These are phyloP conservation scores for Mycena sp. DNA, from an alignment of 1,284 basidiomycete genomes.

Conservation along the genomic window DNA sequence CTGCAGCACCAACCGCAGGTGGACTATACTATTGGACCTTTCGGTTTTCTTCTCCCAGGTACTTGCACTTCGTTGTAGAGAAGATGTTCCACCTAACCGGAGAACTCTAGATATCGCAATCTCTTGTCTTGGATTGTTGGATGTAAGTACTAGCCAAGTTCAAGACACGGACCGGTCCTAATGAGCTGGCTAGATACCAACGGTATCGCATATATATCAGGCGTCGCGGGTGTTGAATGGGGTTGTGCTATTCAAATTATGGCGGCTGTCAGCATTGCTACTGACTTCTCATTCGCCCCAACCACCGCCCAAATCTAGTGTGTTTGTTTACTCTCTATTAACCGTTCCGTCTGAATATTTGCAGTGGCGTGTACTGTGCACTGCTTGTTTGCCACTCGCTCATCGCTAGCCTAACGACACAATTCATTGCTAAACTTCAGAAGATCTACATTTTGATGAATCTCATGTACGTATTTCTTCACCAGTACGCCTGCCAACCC, in stretches of 20 bases:
- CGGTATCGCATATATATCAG: slow-evolving; percentile 74
- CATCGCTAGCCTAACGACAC: slow-evolving; percentile 63
- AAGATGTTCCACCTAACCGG: no score
- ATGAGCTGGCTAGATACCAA: slow-evolving; percentile 65
- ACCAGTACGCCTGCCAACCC: not conserved
- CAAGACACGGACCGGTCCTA: not conserved
- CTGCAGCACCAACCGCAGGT: slow-evolving; percentile 35
- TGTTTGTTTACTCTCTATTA: slow-evolving; percentile 32
- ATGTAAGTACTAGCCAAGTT: slow-evolving; percentile 22
- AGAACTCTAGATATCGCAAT: slow-evolving; percentile 34
- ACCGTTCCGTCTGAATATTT: not conserved
- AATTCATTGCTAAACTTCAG: slow-evolving; percentile 73
- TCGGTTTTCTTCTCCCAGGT: slow-evolving; percentile 34
- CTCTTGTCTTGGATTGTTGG: slow-evolving; percentile 37
- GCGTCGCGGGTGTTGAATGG: slow-evolving; percentile 82
- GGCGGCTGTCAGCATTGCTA: slow-evolving; percentile 72
- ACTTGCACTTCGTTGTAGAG: no score
- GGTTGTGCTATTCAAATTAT: slow-evolving; percentile 77
- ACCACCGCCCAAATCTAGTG: slow-evolving; percentile 70
- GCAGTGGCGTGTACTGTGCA: slow-evolving; percentile 60
- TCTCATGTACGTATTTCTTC: slow-evolving; percentile 55
- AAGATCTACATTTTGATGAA: slow-evolving; percentile 75
- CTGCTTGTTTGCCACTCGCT: not conserved
- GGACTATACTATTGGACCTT: slow-evolving; percentile 40
- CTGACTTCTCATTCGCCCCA: slow-evolving; percentile 57